Evolutionary conservation across 768 basidiomycete species (phyloP).

Genomic region (Naganishia friedmannii): DNA sequence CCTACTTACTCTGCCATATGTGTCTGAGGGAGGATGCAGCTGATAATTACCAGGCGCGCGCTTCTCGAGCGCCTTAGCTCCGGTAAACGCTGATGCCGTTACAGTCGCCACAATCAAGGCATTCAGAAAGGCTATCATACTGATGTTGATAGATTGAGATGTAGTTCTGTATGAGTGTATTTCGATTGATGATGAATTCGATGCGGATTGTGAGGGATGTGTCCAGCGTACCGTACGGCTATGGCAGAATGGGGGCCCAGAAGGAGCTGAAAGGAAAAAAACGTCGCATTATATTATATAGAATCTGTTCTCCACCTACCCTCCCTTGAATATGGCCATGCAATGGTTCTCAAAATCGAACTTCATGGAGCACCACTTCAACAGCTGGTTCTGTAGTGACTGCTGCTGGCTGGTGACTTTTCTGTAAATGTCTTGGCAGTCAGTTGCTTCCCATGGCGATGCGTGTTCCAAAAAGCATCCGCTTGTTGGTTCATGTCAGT

Average conservation of each 20-base stretch:
- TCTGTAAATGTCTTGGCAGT: too few relatives aligned
- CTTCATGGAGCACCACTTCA: too few relatives aligned
- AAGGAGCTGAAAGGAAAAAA: too few relatives aligned
- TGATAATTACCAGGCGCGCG: background rate
- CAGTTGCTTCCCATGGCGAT: background rate
- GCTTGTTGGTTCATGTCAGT: background rate
- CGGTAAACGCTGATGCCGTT: background rate
- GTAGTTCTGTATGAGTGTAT: background rate
- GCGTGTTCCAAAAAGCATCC: slow-evolving; percentile 5
- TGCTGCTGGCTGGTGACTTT: too few relatives aligned
- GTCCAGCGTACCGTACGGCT: background rate
- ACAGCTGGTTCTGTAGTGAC: too few relatives aligned
- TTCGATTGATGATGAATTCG: background rate
- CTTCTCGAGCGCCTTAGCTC: background rate
- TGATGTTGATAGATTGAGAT: background rate
- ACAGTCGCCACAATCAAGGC: background rate
- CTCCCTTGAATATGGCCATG: too few relatives aligned
- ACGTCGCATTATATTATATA: too few relatives aligned
- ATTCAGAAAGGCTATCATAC: background rate
- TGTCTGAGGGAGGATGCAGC: background rate
- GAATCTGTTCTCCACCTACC: too few relatives aligned
- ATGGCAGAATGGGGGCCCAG: too few relatives aligned
- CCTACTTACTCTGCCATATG: background rate
- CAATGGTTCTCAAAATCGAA: too few relatives aligned
- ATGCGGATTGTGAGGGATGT: background rate